Base-by-base conservation (phyloP, 805 yeast species). In the Starmerella tilneyi region DNA sequence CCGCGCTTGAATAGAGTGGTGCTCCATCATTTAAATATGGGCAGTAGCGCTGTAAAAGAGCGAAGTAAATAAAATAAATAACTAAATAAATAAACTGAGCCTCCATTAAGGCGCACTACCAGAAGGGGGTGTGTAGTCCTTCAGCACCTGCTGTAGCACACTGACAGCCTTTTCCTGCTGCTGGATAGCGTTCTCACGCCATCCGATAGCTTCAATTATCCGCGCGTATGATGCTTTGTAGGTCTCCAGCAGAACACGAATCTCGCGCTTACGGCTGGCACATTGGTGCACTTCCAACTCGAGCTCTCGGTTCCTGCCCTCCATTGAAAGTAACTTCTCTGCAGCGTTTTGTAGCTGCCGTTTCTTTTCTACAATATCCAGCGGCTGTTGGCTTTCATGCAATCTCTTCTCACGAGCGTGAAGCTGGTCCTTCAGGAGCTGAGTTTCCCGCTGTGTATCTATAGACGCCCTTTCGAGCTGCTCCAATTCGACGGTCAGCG, bases 181-280 rank as follows among this genome's bases (percentile, higher is more conserved):
- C 15, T 30, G 40, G 13, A 36, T 36, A 3, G 24, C 40, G 5
- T 21, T 20, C 21, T 36, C 40, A 3, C 40, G 40, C 40, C 24
- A 30, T 6, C 30, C 30, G 6, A 36, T 36, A 9, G 30, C 40
- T 16, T 36, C 40, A 6, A 36, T 11, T 21, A 36, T 15, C 4
- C 40, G 40, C 7, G 40, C 30, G 12, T 36, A 36, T 3, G 40
- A 28, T 7, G 40, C 40, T 16, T 36, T 36, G 30, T 36, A 36
- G 12, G 40, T 36, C 13, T 36, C 40, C 40, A 36, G 12, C 4
- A 36, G 29, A 8, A 36, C 40, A 9, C 40, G 40, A 4, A 36
- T 36, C 40, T 36, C 40, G 13, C 40, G 40, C 26, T 36, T 36
- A 22, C 40, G 29, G 22, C 24, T 22, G 15, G 40, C 40, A 23